Conservation (phyloP, 352 stramenopile genomes). For the Phytophthora quininea region DNA sequence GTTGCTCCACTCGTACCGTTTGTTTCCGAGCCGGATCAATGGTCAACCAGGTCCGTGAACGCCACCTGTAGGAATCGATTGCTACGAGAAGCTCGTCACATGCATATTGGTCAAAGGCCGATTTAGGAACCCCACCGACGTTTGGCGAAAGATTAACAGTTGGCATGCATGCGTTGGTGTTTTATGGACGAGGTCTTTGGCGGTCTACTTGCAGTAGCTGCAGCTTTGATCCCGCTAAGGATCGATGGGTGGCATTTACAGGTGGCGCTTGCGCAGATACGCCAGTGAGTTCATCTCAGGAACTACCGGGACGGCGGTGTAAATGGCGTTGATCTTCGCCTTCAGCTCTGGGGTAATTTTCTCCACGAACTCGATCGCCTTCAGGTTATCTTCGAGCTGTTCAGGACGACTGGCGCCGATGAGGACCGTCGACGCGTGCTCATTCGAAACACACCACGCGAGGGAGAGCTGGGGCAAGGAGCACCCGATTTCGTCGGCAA, state of each 20-base stretch:
- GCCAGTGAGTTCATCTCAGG: neutral
- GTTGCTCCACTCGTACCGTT: conserved; percentile 17
- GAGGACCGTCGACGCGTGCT: conserved; percentile 8
- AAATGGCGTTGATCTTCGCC: conserved; percentile 5
- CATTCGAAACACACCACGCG: conserved; percentile 45
- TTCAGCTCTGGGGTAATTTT: conserved; percentile 8
- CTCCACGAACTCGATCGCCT: conserved; percentile 4
- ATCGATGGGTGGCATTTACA: conserved; percentile 32
- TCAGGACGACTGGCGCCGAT: conserved; percentile 3
- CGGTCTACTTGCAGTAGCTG: too few species aligned
- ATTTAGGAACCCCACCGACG: too few species aligned
- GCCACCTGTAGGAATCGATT: neutral
- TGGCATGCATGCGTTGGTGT: too few species aligned
- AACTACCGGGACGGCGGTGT: conserved; percentile 4
- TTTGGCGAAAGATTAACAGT: too few species aligned
- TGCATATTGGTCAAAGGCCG: too few species aligned
- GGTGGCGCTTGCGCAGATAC: conserved; percentile 8
- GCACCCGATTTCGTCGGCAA: conserved; percentile 46
- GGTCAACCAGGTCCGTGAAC: neutral
- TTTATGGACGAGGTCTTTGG: too few species aligned
- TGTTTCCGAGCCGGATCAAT: neutral
- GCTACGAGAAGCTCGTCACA: neutral
- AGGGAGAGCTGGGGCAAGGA: conserved; percentile 51
- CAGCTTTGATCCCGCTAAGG: too few species aligned
- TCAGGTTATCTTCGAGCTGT: conserved; percentile 8